Conservation (phyloP, 306 rosid species). For the Trifolium repens region DNA sequence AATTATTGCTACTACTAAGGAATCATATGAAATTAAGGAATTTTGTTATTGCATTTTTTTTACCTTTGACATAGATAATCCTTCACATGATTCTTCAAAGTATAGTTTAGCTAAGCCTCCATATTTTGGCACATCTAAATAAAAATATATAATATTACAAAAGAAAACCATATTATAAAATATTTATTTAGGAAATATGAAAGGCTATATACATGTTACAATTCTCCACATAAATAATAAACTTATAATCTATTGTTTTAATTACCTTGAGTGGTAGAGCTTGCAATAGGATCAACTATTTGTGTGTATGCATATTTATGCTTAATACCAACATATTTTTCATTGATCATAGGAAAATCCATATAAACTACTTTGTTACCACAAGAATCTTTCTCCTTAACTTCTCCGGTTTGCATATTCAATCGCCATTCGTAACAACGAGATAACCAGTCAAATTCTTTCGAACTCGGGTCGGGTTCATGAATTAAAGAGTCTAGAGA, state of each 20-base stretch:
- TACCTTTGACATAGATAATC: conserved; percentile 45
- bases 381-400: conserved; percentile 53
- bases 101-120: conserved; percentile 67
- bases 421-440: conserved; percentile 69
- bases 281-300: conserved; percentile 53
- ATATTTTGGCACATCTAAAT: conserved; percentile 51
- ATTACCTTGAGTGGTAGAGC: conserved; percentile 56
- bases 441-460: conserved; percentile 47
- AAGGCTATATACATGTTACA: neutral
- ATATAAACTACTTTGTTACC: conserved; percentile 40
- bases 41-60: neutral
- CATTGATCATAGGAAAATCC: conserved; percentile 78
- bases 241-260: neutral
- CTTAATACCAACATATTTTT: conserved; percentile 51
- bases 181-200: conserved; percentile 12
- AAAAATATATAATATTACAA: neutral
- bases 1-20: neutral
- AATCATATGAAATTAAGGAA: neutral
- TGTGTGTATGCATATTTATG: conserved; percentile 64
- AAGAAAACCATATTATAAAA: neutral
- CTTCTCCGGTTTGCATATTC: conserved; percentile 61
- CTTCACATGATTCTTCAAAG: conserved; percentile 55
- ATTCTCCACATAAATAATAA: neutral
- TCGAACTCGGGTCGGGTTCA: conserved; percentile 49
- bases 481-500: conserved; percentile 67